These are phyloP conservation scores for Lipomyces oligophaga DNA, from an alignment of 805 yeast species.

Conservation along the genomic window DNA sequence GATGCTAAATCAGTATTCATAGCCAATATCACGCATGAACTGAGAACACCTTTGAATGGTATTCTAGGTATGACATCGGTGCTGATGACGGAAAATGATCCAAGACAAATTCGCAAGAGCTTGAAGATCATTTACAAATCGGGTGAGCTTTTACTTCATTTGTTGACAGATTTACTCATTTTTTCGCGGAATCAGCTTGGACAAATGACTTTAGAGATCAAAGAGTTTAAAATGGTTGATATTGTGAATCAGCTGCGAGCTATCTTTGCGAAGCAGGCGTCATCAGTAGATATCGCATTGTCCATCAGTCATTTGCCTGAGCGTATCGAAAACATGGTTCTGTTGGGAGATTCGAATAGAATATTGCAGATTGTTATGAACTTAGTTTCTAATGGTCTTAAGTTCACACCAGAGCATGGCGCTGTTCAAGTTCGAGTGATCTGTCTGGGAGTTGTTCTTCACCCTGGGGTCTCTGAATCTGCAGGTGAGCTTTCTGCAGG, in stretches of 20 bases:
- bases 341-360: conserved; percentile 85
- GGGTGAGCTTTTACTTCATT: conserved; percentile 84
- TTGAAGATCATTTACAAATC: conserved; percentile 80
- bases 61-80: conserved; percentile 93
- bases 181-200: conserved; percentile 90
- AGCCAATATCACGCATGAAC: conserved; percentile 89
- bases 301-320: conserved; percentile 57
- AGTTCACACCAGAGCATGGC: conserved; percentile 73
- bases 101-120: conserved; percentile 63
- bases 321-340: conserved; percentile 51
- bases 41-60: conserved; percentile 94
- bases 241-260: conserved; percentile 80
- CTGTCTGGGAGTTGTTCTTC: conserved; percentile 62
- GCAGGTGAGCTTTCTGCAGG: too few relatives aligned
- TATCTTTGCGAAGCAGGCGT: conserved; percentile 75
- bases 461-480: neutral
- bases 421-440: conserved; percentile 31
- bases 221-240: conserved; percentile 74
- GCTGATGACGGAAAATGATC: conserved; percentile 81
- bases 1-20: conserved; percentile 93
- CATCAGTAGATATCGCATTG: conserved; percentile 69
- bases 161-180: conserved; percentile 83
- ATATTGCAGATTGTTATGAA: conserved; percentile 91
- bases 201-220: conserved; percentile 74
- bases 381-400: conserved; percentile 81